Conservation (phyloP, 495 filamentous ascomycete genomes). For the Pyrenopolyporus hunteri region DNA sequence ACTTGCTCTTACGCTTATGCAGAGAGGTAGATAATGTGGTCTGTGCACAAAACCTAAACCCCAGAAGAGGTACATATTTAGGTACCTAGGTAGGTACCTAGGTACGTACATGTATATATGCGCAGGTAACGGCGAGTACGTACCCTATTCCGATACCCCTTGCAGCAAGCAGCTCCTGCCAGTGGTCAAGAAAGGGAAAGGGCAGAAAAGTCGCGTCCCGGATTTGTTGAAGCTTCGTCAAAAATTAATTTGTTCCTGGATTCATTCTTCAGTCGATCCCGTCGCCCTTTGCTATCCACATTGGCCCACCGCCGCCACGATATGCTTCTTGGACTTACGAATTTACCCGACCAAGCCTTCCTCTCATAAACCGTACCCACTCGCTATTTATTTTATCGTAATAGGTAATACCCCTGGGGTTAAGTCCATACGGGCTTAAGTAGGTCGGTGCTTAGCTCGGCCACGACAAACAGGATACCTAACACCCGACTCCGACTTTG, state of each 20-base stretch:
- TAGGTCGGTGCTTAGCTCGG: too few relatives aligned
- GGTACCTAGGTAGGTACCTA: too few relatives aligned
- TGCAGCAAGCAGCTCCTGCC: slow-evolving; percentile 35
- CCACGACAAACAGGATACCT: slow-evolving; percentile 22
- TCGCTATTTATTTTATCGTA: slow-evolving; percentile 2
- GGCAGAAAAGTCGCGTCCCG: slow-evolving; percentile 35
- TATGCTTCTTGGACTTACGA: slow-evolving; percentile 26
- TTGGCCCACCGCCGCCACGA: neutral
- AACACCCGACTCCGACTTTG: slow-evolving; percentile 21
- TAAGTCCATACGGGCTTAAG: too few relatives aligned
- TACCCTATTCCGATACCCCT: slow-evolving; percentile 26
- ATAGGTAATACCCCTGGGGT: slow-evolving; percentile 19
- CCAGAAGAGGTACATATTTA: too few relatives aligned
- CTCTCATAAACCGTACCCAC: neutral
- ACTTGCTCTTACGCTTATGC: too few relatives aligned
- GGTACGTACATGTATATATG: too few relatives aligned
- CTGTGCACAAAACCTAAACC: too few relatives aligned
- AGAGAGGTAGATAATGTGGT: too few relatives aligned
- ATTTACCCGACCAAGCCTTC: slow-evolving; percentile 12
- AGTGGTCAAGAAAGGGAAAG: slow-evolving; percentile 31
- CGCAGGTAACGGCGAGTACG: too few relatives aligned
- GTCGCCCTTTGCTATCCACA: neutral
- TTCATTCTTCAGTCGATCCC: neutral
- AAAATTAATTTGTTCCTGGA: too few relatives aligned
- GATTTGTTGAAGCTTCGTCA: slow-evolving; percentile 35